Evolutionary conservation across 768 basidiomycete genomes (phyloP), one percentile per base, ranked within the genome.

Genomic region (Boletus pseudo-olivaceus): DNA sequence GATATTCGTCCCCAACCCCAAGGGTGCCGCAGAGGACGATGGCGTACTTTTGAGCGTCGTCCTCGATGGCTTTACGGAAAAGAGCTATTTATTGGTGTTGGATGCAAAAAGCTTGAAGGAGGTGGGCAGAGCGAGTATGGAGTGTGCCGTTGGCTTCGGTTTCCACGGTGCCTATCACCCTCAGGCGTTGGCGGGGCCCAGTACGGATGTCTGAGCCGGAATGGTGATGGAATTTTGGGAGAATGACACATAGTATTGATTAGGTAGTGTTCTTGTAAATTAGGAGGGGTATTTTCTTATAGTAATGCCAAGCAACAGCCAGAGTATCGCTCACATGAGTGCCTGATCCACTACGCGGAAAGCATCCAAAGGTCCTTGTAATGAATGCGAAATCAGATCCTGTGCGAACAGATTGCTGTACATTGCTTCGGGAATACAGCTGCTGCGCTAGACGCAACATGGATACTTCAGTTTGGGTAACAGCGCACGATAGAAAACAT

Each of bases 11-110:
- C 47, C 64, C 1, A 43, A 68, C n/a, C 72, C 74, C 0, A 42
- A 65, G 19, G 63, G 61, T 17, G 56, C 53, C 0, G 55, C 47
- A 0, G 74, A 75, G 43, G 75, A 75, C 46, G 72, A 69, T 11
- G 74, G 75, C 0, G 72, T 75, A 3, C 58, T 75, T 23, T 48
- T 76, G 48, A 72, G 56, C n/a, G 68, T 75, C 15, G 73, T 73
- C 30, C 65, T 75, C 17, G 68, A 76, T 32, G 72, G 65, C 8
- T 58, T 55, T 15, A 17, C 55, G 12, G 67, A 58, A 41, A 64
- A 58, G 60, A 75, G 75, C 30, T 70, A 67, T 51, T 54, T 75
- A 19, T 64, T 75, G 29, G 72, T 74, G 12, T 54, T 75, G 59
- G 70, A 74, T 42, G 72, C 73, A 7, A 62, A 63, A 53, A 63